phyloP scores from a whole-genome alignment of 768 basidiomycete species.

The Hypsizygus marmoreus region DNA sequence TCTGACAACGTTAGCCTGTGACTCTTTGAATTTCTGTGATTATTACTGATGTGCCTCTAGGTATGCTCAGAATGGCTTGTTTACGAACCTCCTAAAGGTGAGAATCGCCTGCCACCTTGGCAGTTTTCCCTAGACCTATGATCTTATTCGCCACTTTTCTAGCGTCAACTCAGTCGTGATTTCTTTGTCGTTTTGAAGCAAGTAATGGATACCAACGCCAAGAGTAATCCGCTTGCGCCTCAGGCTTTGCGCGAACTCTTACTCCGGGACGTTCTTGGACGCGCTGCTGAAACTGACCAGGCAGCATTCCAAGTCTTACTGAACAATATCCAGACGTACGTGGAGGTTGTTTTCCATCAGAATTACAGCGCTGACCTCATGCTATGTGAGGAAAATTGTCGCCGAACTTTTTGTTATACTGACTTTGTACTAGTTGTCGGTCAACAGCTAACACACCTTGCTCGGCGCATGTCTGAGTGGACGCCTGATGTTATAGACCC shows the following conservation, averaged over 20 bases:
- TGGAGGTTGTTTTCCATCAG: constrained; percentile 59
- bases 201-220: constrained; percentile 40
- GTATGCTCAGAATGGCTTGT: constrained; percentile 58
- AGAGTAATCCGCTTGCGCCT: constrained; percentile 24
- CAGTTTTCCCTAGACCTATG: neutral
- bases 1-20: constrained; percentile 46
- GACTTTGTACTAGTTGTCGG: constrained; percentile 49
- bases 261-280: constrained; percentile 56
- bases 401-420: constrained; percentile 4
- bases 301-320: constrained; percentile 53
- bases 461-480: constrained; percentile 61
- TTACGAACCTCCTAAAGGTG: constrained; percentile 61
- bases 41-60: constrained; percentile 31
- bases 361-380: constrained; percentile 55
- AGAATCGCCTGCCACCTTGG: constrained; percentile 7
- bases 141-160: neutral
- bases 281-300: constrained; percentile 52
- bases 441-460: constrained; percentile 50
- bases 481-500: constrained; percentile 51
- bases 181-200: constrained; percentile 59
- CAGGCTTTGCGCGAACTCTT: constrained; percentile 47
- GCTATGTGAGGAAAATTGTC: constrained; percentile 44
- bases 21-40: neutral
- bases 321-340: constrained; percentile 56
- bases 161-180: constrained; percentile 48